Conservation (phyloP, 495 filamentous ascomycete genomes). For the Podospora comata region DNA sequence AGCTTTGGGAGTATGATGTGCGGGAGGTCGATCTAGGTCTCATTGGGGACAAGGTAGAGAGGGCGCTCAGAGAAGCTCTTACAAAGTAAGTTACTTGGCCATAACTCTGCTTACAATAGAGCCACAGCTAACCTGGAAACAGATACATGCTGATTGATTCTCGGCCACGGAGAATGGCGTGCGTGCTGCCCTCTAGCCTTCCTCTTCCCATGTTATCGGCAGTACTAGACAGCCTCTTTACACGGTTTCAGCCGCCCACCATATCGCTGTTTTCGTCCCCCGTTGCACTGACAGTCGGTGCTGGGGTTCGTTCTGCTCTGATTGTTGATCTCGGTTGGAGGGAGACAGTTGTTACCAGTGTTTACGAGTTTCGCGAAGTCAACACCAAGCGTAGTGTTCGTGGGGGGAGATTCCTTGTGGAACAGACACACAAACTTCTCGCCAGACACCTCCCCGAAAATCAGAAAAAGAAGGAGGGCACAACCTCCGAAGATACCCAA, state of each 20-base stretch:
- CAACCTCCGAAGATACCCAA: conserved; percentile 13
- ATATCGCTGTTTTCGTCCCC: conserved; percentile 76
- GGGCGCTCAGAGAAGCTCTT: conserved; percentile 78
- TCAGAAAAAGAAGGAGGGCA: conserved; percentile 13
- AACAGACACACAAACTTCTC: conserved; percentile 67
- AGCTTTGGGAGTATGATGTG: conserved; percentile 79
- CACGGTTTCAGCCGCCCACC: conserved; percentile 73
- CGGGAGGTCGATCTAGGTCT: conserved; percentile 69
- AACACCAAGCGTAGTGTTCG: conserved; percentile 62
- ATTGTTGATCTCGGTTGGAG: conserved; percentile 90
- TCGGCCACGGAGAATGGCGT: conserved; percentile 63
- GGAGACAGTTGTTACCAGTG: conserved; percentile 73
- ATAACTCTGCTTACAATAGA: background rate
- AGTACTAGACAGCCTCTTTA: conserved; percentile 71
- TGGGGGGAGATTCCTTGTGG: conserved; percentile 65
- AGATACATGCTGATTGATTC: conserved; percentile 76
- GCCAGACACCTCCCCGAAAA: conserved; percentile 31
- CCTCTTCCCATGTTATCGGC: conserved; percentile 76
- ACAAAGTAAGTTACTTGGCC: conserved; percentile 53
- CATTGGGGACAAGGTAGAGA: conserved; percentile 84
- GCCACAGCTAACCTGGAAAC: conserved; percentile 18
- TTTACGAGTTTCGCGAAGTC: conserved; percentile 89
- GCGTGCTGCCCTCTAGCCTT: conserved; percentile 72
- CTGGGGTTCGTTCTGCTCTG: conserved; percentile 75
- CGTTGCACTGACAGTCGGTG: conserved; percentile 66